Conservation (phyloP, 2,329 filamentous ascomycete genomes). For the Fusarium coffeatum region DNA sequence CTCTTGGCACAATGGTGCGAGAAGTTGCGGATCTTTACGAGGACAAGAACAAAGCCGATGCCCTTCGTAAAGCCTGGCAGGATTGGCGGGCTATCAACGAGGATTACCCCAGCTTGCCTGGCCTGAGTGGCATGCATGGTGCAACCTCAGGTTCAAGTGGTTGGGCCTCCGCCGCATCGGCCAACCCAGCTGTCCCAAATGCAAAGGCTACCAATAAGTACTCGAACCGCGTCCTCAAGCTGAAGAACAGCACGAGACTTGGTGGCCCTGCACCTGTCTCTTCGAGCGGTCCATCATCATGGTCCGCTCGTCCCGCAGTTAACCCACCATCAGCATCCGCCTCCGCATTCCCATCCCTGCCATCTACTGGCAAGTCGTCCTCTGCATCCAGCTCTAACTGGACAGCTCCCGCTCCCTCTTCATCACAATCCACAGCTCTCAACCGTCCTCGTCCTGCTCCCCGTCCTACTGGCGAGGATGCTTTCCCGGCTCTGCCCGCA, state of each 20-base stretch:
- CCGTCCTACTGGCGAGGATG: constrained; percentile 61
- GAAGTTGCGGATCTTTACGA: constrained; percentile 96
- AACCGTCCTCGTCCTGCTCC: constrained; percentile 35
- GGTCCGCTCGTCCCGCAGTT: constrained; percentile 37
- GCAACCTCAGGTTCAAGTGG: constrained; percentile 66
- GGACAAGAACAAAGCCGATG: constrained; percentile 77
- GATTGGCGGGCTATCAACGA: constrained; percentile 97
- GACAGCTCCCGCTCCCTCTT: constrained; percentile 40
- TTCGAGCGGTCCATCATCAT: constrained; percentile 33
- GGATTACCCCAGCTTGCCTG: constrained; percentile 90
- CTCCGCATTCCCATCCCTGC: constrained; percentile 59
- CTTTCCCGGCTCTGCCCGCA: constrained; percentile 84
- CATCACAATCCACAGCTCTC: constrained; percentile 45
- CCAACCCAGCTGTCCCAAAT: constrained; percentile 61
- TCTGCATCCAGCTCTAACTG: constrained; percentile 49
- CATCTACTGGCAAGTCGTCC: constrained; percentile 44
- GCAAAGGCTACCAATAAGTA: constrained; percentile 60
- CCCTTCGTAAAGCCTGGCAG: constrained; percentile 86
- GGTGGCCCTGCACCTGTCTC: constrained; percentile 51
- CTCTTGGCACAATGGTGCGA: constrained; percentile 88
- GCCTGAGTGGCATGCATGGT: constrained; percentile 75
- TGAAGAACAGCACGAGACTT: constrained; percentile 68
- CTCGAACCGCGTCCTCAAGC: constrained; percentile 66
- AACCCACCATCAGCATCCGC: constrained; percentile 42
- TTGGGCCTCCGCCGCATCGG: constrained; percentile 70